Evolutionary conservation across 2,329 filamentous ascomycete species (phyloP).

Genomic region (Aspergillus japonicus): DNA sequence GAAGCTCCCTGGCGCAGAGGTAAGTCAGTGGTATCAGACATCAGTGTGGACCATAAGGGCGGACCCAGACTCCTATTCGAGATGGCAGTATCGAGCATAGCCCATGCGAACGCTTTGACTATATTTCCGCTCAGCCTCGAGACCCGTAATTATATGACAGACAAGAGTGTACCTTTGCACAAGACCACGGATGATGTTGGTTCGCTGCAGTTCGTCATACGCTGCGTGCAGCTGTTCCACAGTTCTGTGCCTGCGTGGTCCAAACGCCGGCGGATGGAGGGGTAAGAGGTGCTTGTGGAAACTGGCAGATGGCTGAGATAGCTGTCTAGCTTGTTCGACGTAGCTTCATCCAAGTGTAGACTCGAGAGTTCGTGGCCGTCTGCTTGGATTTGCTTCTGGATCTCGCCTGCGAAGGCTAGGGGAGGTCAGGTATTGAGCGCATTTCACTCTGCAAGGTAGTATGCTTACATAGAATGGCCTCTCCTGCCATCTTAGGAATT

Average conservation of each 20-base stretch:
- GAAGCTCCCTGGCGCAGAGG: conserved; percentile 40
- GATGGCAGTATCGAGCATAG: conserved; percentile 61
- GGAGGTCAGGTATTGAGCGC: too few species aligned
- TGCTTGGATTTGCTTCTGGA: conserved; percentile 16
- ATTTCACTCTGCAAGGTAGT: background rate
- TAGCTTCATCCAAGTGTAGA: conserved; percentile 5
- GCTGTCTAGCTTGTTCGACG: conserved; percentile 13
- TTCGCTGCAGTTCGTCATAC: conserved; percentile 13
- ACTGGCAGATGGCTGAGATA: conserved; percentile 19
- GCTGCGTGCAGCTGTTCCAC: conserved; percentile 39
- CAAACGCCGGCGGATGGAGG: conserved; percentile 22
- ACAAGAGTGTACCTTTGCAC: conserved; percentile 18
- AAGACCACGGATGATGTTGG: conserved; percentile 12
- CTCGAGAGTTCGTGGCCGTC: background rate
- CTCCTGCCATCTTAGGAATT: conserved; percentile 3
- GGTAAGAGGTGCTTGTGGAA: background rate
- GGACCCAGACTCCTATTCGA: conserved; percentile 16
- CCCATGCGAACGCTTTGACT: conserved; percentile 62
- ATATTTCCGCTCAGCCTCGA: conserved; percentile 6
- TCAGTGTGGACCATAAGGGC: background rate
- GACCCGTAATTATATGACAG: background rate
- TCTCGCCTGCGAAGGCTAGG: conserved; percentile 25
- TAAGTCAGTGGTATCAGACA: background rate
- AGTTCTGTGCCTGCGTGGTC: conserved; percentile 34
- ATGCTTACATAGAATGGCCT: conserved; percentile 14